Conservation (phyloP, 2,329 filamentous ascomycete species). For the Talaromyces sp. region DNA sequence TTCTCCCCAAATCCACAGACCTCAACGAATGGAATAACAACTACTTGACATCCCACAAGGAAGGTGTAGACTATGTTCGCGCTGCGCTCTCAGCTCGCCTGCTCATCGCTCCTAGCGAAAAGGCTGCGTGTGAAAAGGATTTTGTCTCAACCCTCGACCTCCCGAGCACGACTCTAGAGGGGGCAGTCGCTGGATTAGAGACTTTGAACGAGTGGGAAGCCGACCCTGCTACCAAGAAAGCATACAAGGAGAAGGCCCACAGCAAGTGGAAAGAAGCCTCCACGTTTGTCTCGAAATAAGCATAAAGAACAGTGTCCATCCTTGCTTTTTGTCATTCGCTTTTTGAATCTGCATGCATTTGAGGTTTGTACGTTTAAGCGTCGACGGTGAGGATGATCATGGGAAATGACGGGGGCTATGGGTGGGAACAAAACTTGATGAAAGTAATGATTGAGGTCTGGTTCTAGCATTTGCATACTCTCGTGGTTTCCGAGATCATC, state of each 20-base stretch:
- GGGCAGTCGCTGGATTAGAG: constrained; percentile 55
- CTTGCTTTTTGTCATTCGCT: background rate
- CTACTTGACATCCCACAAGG: constrained; percentile 60
- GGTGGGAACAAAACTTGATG: background rate
- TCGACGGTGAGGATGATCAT: background rate
- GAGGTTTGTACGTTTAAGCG: background rate
- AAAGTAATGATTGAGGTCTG: constrained; percentile 1
- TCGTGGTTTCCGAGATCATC: background rate
- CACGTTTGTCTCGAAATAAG: constrained; percentile 27
- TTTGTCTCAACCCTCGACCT: constrained; percentile 58
- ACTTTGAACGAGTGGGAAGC: constrained; percentile 52
- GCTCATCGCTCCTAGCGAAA: constrained; percentile 56
- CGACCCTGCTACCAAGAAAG: constrained; percentile 46
- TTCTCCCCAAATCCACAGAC: constrained; percentile 55
- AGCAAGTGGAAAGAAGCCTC: constrained; percentile 42
- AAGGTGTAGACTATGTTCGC: constrained; percentile 60
- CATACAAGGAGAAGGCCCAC: constrained; percentile 44
- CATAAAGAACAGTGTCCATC: background rate
- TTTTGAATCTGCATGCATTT: background rate
- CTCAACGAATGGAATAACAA: constrained; percentile 63
- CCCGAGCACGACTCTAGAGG: constrained; percentile 50
- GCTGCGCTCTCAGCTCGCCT: constrained; percentile 60
- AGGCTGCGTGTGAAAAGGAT: constrained; percentile 57
- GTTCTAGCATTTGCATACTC: background rate
- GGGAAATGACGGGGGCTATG: background rate